phyloP scores from a whole-genome alignment of 176 grass and related monocot species.

The Oryza brachyantha region DNA sequence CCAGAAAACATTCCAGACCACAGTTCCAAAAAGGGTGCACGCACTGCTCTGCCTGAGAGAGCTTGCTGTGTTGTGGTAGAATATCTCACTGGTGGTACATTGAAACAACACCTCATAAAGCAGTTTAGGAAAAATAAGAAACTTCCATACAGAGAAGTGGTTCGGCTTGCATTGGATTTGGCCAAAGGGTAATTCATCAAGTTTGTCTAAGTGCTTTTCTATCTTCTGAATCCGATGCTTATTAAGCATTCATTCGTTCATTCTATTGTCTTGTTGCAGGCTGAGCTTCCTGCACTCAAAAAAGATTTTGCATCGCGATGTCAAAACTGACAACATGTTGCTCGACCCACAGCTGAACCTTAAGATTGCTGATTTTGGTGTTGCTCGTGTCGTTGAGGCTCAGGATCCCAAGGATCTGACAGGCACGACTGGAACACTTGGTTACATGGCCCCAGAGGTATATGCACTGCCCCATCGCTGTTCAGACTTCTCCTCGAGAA shows the following conservation, averaged over 20 bases:
- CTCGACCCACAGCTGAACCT: neutral
- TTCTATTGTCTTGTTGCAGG: neutral
- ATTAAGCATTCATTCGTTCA: neutral
- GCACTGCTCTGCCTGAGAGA: conserved; percentile 27
- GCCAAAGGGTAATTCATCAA: neutral
- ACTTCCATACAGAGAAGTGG: conserved; percentile 44
- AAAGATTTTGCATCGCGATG: neutral
- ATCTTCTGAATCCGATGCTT: neutral
- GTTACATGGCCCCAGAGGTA: neutral
- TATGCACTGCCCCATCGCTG: no score
- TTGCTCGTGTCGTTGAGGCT: neutral
- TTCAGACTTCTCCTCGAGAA: no score
- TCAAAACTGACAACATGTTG: neutral
- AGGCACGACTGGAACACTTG: neutral
- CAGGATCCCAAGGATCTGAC: neutral
- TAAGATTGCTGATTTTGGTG: neutral
- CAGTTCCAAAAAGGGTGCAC: neutral
- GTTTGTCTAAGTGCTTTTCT: neutral
- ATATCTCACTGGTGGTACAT: conserved; percentile 47
- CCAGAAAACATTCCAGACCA: conserved; percentile 44
- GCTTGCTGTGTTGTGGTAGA: conserved; percentile 57
- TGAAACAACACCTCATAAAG: conserved; percentile 50
- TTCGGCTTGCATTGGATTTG: conserved; percentile 57
- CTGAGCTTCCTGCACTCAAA: neutral
- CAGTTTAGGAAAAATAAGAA: conserved; percentile 43